Conservation (phyloP, 1,284 basidiomycete species). For the Blastosporella zonata region DNA sequence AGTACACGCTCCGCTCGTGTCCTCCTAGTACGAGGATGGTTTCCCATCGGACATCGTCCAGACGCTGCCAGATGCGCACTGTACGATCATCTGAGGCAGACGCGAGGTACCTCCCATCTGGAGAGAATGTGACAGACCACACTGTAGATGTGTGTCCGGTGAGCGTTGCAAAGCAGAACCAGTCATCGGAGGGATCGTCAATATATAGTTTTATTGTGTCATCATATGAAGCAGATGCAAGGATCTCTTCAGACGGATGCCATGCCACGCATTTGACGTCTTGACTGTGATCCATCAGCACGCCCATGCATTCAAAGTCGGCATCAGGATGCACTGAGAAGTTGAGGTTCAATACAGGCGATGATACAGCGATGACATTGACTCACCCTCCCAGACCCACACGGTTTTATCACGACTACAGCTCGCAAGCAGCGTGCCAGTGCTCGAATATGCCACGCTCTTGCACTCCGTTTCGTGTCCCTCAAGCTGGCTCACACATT, state of each 20-base stretch:
- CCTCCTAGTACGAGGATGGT: conserved; percentile 52
- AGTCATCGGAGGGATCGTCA: conserved; percentile 94
- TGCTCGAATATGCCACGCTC: conserved; percentile 81
- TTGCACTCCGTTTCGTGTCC: conserved; percentile 99
- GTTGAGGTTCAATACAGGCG: not conserved
- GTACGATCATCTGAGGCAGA: conserved; percentile 80
- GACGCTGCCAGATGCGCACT: conserved; percentile 67
- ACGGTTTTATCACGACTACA: conserved; percentile 97
- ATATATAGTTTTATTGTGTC: conserved; percentile 93
- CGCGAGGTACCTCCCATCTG: conserved; percentile 80
- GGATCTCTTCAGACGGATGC: conserved; percentile 95
- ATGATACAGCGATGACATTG: conserved; percentile 3
- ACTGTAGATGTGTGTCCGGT: conserved; percentile 86
- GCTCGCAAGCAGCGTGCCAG: conserved; percentile 84
- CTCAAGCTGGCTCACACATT: conserved; percentile 85
- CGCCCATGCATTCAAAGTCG: conserved; percentile 95
- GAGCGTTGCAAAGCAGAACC: conserved; percentile 86
- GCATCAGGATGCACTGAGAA: conserved; percentile 81
- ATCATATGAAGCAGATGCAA: conserved; percentile 97
- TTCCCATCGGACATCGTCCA: conserved; percentile 56
- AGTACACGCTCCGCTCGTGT: conserved; percentile 77
- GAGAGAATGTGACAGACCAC: conserved; percentile 87
- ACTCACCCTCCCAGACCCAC: conserved; percentile 96
- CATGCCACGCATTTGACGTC: conserved; percentile 96
- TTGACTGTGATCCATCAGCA: conserved; percentile 96